Base-by-base conservation (phyloP, 2,329 filamentous ascomycete species). In the Fusarium zealandicum region DNA sequence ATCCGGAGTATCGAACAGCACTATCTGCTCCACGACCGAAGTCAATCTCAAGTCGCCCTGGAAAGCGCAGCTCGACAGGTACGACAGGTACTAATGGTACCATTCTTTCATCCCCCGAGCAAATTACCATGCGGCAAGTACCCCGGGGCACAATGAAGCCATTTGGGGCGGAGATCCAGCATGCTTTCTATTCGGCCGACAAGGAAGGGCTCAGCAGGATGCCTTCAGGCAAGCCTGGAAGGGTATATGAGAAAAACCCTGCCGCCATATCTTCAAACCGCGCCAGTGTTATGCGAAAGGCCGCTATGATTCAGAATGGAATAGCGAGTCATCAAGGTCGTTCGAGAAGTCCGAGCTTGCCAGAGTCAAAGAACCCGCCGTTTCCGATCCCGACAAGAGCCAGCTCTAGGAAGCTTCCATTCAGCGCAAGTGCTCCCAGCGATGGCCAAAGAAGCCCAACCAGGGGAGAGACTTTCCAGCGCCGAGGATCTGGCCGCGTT, bases 371-470 rank as follows among this genome's bases (percentile, higher is more conserved):
- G 25, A 80, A 85, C 45, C 93, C 95, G 22, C 95, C 95, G 1
- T 97, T 96, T 77, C 93, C 95, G 0, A 96, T 99, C 6, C 95
- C 95, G 0, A 88, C 88, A 3, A 82, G 95, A 51, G 90, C 91
- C 25, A 98, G 93, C 73, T 99, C 93, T 6, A 86, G 92, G 54
- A 87, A 89, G 66, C 82, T 88, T 17, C 83, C 86, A 1, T 74
- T 86, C 54, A 88, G 83, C 62, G 78, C 82, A 43, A 92, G 90
- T 70, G 78, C 80, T 3, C 80, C 82, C 1, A 85, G 84, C 57
- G 92, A 96, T 58, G 90, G 90, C 4, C 87, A 86, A 33, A 83
- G 86, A 59, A 96, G 91, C 69, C 92, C 92, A 1, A 92, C 88
- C 1, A 82, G 84, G 27, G 75, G 76, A 10, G 78, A 78, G n/a